Evolutionary conservation across 129 eudicot genomes (phyloP).

Genomic region (Solidago caesia): DNA sequence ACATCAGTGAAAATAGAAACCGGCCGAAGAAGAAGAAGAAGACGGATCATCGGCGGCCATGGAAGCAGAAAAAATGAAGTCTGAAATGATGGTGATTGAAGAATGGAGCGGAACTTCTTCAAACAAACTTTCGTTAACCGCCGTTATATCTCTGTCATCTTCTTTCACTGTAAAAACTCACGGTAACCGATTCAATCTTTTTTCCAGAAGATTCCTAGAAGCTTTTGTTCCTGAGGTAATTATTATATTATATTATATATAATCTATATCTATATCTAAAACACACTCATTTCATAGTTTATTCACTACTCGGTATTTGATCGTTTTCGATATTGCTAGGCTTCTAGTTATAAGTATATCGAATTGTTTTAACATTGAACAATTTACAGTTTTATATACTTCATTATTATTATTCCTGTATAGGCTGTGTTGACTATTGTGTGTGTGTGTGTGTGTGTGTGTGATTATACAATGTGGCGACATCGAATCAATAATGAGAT

Average conservation of each 20-base stretch:
- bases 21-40: conserved; percentile 22
- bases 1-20: neutral
- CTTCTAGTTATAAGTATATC: too few species aligned
- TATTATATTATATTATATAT: neutral
- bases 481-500: too few species aligned
- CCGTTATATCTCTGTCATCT: conserved; percentile 52
- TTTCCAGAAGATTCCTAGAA: conserved; percentile 57
- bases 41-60: conserved; percentile 25
- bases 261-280: neutral
- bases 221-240: conserved; percentile 95
- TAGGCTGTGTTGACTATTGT: neutral
- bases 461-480: neutral
- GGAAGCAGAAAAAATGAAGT: conserved; percentile 32
- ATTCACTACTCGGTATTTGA: neutral
- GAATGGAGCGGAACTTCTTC: conserved; percentile 85
- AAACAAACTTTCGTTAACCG: conserved; percentile 63
- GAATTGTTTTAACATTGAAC: neutral
- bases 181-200: conserved; percentile 55
- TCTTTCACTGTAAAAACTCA: conserved; percentile 38
- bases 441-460: conserved; percentile 13
- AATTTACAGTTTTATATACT: neutral
- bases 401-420: too few species aligned
- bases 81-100: conserved; percentile 47
- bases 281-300: neutral
- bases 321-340: neutral